phyloP scores from a whole-genome alignment of 108 stramenopile genomes.

The Nannochloropsis salina region DNA sequence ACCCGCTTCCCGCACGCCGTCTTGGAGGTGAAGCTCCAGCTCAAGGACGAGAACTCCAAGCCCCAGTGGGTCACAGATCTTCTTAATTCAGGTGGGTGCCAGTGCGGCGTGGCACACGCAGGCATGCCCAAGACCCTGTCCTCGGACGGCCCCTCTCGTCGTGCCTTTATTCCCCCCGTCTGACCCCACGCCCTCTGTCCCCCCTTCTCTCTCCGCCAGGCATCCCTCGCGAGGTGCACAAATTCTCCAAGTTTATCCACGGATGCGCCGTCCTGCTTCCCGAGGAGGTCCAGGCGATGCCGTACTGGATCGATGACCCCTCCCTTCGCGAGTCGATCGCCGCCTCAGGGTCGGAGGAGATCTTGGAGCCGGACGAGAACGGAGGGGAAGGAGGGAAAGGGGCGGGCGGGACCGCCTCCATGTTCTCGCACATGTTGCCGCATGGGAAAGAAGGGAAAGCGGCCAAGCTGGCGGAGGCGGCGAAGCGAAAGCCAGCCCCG shows the following conservation, averaged over 20 bases:
- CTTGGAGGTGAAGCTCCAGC: slow-evolving; percentile 86
- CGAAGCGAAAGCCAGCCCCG: slow-evolving; percentile 53
- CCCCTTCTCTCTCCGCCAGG: slow-evolving; percentile 38
- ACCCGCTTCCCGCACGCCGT: slow-evolving; percentile 93
- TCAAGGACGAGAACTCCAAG: slow-evolving; percentile 70
- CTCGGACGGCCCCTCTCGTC: not conserved
- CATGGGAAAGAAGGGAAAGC: not conserved
- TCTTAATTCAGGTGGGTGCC: slow-evolving; percentile 52
- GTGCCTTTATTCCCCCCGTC: not conserved
- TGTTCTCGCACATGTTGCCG: slow-evolving; percentile 37
- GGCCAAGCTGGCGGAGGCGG: slow-evolving; percentile 48
- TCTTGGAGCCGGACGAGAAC: slow-evolving; percentile 59
- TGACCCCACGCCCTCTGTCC: not conserved
- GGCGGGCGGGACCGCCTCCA: slow-evolving; percentile 40
- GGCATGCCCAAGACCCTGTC: not conserved
- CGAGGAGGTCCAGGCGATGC: slow-evolving; percentile 84
- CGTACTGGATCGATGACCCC: slow-evolving; percentile 94
- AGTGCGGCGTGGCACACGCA: not conserved
- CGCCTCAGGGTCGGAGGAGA: slow-evolving; percentile 54
- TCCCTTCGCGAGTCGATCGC: slow-evolving; percentile 75
- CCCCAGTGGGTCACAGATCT: slow-evolving; percentile 87
- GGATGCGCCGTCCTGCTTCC: slow-evolving; percentile 80
- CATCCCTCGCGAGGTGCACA: slow-evolving; percentile 82
- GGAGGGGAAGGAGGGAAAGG: slow-evolving; percentile 43
- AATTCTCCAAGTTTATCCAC: slow-evolving; percentile 82